Evolutionary conservation across 768 basidiomycete genomes (phyloP), one percentile per base, ranked within the genome.

Genomic region (Crassisporium funariophilum): DNA sequence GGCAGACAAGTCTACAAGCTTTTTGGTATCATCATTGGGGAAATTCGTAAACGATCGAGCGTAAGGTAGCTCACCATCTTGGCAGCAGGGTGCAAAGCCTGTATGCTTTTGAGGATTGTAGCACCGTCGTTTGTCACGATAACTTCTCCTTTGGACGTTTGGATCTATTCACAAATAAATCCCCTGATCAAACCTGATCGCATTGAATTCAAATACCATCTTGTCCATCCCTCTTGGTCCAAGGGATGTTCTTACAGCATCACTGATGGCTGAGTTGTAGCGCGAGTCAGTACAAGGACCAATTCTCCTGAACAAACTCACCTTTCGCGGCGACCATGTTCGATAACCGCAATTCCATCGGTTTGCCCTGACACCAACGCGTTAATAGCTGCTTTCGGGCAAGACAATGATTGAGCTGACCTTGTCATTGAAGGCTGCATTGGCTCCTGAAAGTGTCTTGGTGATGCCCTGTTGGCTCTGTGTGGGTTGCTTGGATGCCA

Each of bases 201-300:
- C 24, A 52, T 37, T 37, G 19, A 44, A 49, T 37, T 35, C 21
- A 53, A 74, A 48, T 60, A 90, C 95, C 95, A 98, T 98, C 77
- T 98, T 98, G 74, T 98, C 95, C 95, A 99, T 99, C 52, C 95
- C 95, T 67, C 89, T 84, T 37, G 95, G 95, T 11, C 95, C 95
- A 57, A 99, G 71, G 34, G 95, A 98, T 35, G 95, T 98, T 58
- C 95, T 79, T 34, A 99, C 95, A 42, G 93, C 95, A 76, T 97
- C 95, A 58, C 93, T 93, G 62, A 99, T 97, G 21, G 95, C 95
- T 97, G 55, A 31, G n/a, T 10, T 15, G 47, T 21, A 50, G 7
- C 35, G 55, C 46, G 9, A 57, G 53, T 47, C 51, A 31, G 50
- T 37, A 41, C 44, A 24, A 36, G 27, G 41, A 5, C 62, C 39